Percentiles rank a stretch among this genome's conserved stretches.
Evolutionary conservation across 495 filamentous ascomycete species (phyloP).

Genomic region (Aspergillus coremiiformis): DNA sequence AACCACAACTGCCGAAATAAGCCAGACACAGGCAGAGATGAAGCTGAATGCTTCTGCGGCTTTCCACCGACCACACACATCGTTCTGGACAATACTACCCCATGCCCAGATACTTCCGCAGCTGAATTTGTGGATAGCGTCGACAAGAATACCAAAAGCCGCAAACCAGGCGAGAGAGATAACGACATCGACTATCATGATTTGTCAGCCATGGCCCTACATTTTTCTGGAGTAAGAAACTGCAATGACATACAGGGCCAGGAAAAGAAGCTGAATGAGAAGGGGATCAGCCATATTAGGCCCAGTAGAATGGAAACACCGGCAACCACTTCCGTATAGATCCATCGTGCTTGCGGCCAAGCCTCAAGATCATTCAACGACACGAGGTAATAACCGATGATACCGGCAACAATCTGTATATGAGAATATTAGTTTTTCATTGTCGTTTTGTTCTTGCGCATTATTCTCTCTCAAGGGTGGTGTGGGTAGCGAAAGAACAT

Average conservation of each 20-base stretch:
- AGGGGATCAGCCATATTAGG: constrained; percentile 50
- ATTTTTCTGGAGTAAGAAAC: not conserved
- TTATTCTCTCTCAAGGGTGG: not conserved
- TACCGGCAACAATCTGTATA: constrained; percentile 46
- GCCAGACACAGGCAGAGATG: constrained; percentile 60
- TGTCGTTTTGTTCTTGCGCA: not conserved
- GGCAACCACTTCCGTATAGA: constrained; percentile 56
- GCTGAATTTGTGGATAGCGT: constrained; percentile 39
- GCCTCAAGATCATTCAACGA: constrained; percentile 22
- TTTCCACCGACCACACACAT: constrained; percentile 54
- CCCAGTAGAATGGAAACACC: constrained; percentile 45
- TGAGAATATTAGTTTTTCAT: not conserved
- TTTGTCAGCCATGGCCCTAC: not conserved
- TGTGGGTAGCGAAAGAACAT: constrained; percentile 10
- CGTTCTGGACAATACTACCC: constrained; percentile 30
- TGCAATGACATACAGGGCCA: constrained; percentile 32
- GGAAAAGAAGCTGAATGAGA: constrained; percentile 37
- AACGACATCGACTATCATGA: constrained; percentile 44
- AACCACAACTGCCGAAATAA: constrained; percentile 50
- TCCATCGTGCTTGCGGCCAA: constrained; percentile 45
- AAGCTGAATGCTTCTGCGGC: constrained; percentile 61
- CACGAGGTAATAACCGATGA: constrained; percentile 48
- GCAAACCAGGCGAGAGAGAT: constrained; percentile 58
- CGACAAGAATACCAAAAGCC: constrained; percentile 54
- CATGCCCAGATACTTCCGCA: constrained; percentile 53